phyloP scores from a whole-genome alignment of 768 basidiomycete genomes.

The Russula foetens region DNA sequence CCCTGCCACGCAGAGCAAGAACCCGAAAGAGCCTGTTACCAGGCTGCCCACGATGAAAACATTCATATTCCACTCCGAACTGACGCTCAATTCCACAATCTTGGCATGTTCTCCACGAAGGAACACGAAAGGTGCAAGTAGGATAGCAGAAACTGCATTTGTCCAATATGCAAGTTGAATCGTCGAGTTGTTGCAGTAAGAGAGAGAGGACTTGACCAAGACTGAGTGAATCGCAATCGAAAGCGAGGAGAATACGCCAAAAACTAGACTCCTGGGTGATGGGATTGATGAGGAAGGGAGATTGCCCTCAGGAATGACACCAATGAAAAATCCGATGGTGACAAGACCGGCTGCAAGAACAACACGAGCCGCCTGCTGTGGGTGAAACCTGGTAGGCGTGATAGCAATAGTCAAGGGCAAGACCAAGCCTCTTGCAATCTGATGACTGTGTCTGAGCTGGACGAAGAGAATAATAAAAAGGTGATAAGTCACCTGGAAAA shows the following conservation, averaged over 20 bases:
- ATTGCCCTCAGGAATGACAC: constrained; percentile 50
- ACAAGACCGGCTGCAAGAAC: constrained; percentile 57
- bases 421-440: constrained; percentile 82
- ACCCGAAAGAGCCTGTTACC: constrained; percentile 75
- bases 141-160: constrained; percentile 56
- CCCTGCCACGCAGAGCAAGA: constrained; percentile 72
- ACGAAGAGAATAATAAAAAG: neutral
- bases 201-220: constrained; percentile 62
- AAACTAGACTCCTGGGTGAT: constrained; percentile 52
- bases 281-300: constrained; percentile 38
- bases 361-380: constrained; percentile 45
- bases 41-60: constrained; percentile 58
- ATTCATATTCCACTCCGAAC: constrained; percentile 40
- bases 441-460: neutral
- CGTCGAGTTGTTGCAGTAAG: constrained; percentile 60
- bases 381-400: constrained; percentile 50
- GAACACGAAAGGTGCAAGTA: constrained; percentile 57
- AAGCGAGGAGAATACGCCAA: constrained; percentile 62
- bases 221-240: constrained; percentile 74
- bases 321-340: constrained; percentile 69
- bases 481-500: constrained; percentile 56
- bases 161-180: constrained; percentile 77
- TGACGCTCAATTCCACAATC: constrained; percentile 33
- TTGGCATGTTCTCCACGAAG: constrained; percentile 44
- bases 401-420: constrained; percentile 76